Conservation (phyloP, 2,329 filamentous ascomycete genomes). For the Colletotrichum graminicola region DNA sequence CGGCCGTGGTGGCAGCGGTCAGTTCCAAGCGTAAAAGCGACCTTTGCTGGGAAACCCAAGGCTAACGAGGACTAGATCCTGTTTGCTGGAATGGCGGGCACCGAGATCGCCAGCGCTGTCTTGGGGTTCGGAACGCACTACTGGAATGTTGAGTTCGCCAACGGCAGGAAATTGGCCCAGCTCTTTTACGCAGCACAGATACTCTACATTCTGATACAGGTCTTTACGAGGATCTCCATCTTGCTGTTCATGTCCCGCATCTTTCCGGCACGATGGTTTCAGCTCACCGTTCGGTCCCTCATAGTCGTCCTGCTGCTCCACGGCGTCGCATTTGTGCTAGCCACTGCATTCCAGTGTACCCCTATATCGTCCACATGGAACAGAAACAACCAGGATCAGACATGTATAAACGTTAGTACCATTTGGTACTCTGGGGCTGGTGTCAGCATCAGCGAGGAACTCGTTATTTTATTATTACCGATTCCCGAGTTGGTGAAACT, state of each 20-base stretch:
- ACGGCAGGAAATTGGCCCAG: slow-evolving; percentile 35
- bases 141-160: slow-evolving; percentile 44
- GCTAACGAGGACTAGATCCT: slow-evolving; percentile 29
- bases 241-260: slow-evolving; percentile 46
- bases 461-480: slow-evolving; percentile 74
- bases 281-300: slow-evolving; percentile 38
- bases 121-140: slow-evolving; percentile 45
- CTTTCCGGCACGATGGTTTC: slow-evolving; percentile 42
- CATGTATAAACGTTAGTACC: slow-evolving; percentile 72
- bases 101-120: slow-evolving; percentile 43
- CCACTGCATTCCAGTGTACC: slow-evolving; percentile 43
- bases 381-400: slow-evolving; percentile 41
- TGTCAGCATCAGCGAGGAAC: slow-evolving; percentile 76
- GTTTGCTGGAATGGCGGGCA: slow-evolving; percentile 40
- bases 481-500: slow-evolving; percentile 73
- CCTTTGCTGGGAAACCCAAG: neutral
- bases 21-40: neutral
- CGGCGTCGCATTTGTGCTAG: slow-evolving; percentile 43
- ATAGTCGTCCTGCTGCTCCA: slow-evolving; percentile 41
- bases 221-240: slow-evolving; percentile 46
- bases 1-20: slow-evolving; percentile 34
- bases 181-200: slow-evolving; percentile 44
- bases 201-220: slow-evolving; percentile 46
- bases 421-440: slow-evolving; percentile 75
- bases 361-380: slow-evolving; percentile 43